A percentile compares a stretch with the other conserved stretches of the same genome.
Evolutionary conservation across 176 grass and related monocot genomes (phyloP).

Genomic region (Oryza longistaminata): DNA sequence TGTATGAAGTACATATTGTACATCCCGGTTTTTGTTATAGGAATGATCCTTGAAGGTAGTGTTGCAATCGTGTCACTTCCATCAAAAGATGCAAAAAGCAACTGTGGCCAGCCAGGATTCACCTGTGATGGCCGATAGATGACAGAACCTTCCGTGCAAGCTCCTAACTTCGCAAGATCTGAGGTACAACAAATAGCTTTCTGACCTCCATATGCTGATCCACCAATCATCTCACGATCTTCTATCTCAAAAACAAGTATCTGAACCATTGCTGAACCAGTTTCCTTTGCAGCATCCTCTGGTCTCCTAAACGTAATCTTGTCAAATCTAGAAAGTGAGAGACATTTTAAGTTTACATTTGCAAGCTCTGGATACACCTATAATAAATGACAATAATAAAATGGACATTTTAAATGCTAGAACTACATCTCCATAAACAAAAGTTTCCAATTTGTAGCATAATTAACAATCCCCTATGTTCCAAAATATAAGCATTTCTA

Average conservation of each 20-base stretch:
- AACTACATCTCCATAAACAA: neutral
- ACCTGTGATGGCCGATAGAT: conserved; percentile 72
- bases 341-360: conserved; percentile 15
- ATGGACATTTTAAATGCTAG: too few species aligned
- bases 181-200: conserved; percentile 93
- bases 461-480: neutral
- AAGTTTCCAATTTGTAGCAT: neutral
- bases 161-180: conserved; percentile 92
- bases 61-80: conserved; percentile 74
- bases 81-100: conserved; percentile 73
- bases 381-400: conserved; percentile 2
- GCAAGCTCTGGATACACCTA: conserved; percentile 2
- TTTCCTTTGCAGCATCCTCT: conserved; percentile 58
- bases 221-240: conserved; percentile 91
- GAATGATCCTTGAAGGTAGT: conserved; percentile 65
- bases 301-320: conserved; percentile 82
- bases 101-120: conserved; percentile 83
- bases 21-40: conserved; percentile 85
- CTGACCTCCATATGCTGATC: conserved; percentile 95
- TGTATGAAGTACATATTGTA: conserved; percentile 99
- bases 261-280: conserved; percentile 70
- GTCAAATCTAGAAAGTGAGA: conserved; percentile 62
- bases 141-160: conserved; percentile 75
- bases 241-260: conserved; percentile 92
- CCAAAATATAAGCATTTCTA: too few species aligned